These are phyloP conservation scores for Epichloe scottii DNA, from an alignment of 2,329 filamentous ascomycete genomes.

Conservation along the genomic window DNA sequence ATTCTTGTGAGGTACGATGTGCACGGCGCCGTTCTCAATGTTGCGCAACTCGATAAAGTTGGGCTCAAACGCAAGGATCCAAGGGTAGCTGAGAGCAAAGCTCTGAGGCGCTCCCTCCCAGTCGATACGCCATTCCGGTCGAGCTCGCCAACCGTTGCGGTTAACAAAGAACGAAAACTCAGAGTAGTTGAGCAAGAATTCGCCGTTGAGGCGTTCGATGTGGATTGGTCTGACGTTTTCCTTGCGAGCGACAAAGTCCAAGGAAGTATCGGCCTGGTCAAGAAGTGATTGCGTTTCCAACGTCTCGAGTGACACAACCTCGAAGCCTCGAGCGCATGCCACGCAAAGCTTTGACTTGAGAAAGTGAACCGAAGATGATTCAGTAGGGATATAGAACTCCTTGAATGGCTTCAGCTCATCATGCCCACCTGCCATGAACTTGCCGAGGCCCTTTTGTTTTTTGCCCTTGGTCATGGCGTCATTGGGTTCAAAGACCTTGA, in stretches of 20 bases:
- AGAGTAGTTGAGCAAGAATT: constrained; percentile 95
- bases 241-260: constrained; percentile 91
- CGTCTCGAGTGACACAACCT: constrained; percentile 91
- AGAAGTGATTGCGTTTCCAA: constrained; percentile 96
- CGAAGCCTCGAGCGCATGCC: constrained; percentile 88
- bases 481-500: constrained; percentile 98
- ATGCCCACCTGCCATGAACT: constrained; percentile 87
- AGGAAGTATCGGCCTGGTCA: constrained; percentile 92
- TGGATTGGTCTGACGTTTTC: constrained; percentile 92
- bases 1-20: constrained; percentile 93
- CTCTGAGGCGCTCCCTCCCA: constrained; percentile 91
- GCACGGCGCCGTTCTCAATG: constrained; percentile 86
- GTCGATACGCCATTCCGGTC: constrained; percentile 92
- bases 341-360: constrained; percentile 93
- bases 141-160: constrained; percentile 90
- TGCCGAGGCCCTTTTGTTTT: constrained; percentile 89
- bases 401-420: constrained; percentile 95
- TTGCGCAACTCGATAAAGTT: constrained; percentile 96
- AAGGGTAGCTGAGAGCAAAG: constrained; percentile 92
- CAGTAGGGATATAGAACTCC: constrained; percentile 97
- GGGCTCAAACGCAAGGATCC: constrained; percentile 92
- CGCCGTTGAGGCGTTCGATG: constrained; percentile 91
- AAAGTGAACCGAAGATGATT: constrained; percentile 98
- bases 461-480: constrained; percentile 87
- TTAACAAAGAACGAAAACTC: constrained; percentile 99